These are phyloP conservation scores for Eremothecium coryli DNA, from an alignment of 1,139 yeast genomes.

Conservation along the genomic window DNA sequence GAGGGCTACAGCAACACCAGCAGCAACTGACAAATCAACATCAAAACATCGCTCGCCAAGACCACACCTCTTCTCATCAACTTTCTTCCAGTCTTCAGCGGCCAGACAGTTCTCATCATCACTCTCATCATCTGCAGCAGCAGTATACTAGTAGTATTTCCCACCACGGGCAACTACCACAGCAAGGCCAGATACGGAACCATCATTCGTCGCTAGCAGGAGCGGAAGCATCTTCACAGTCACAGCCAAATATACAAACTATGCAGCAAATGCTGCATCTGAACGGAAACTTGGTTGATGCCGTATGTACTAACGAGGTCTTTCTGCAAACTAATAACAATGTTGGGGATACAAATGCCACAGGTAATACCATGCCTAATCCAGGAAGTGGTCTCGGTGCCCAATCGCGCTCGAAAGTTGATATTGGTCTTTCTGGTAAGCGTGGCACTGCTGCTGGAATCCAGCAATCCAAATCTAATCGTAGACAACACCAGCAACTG, in stretches of 20 bases:
- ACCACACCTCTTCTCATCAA: constrained; percentile 1
- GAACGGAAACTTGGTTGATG: constrained; percentile 42
- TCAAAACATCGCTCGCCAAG: constrained; percentile 3
- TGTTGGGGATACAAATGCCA: neutral
- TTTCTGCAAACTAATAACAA: constrained; percentile 38
- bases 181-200: constrained; percentile 7
- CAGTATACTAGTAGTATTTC: constrained; percentile 6
- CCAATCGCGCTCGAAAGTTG: neutral
- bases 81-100: constrained; percentile 4
- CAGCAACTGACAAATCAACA: neutral
- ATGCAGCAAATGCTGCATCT: constrained; percentile 26
- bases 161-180: constrained; percentile 8
- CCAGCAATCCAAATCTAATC: neutral
- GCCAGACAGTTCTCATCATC: neutral
- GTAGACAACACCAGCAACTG: constrained; percentile 1
- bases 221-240: constrained; percentile 14
- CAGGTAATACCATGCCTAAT: neutral
- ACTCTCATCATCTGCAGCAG: constrained; percentile 18
- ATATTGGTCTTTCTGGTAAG: neutral
- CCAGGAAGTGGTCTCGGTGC: neutral
- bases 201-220: constrained; percentile 8
- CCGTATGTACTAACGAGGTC: constrained; percentile 84
- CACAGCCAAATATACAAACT: constrained; percentile 28
- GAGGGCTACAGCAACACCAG: constrained; percentile 5
- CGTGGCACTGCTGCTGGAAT: neutral